Base-by-base conservation (phyloP, 2,329 filamentous ascomycete species). In the Volutella citrinella region DNA sequence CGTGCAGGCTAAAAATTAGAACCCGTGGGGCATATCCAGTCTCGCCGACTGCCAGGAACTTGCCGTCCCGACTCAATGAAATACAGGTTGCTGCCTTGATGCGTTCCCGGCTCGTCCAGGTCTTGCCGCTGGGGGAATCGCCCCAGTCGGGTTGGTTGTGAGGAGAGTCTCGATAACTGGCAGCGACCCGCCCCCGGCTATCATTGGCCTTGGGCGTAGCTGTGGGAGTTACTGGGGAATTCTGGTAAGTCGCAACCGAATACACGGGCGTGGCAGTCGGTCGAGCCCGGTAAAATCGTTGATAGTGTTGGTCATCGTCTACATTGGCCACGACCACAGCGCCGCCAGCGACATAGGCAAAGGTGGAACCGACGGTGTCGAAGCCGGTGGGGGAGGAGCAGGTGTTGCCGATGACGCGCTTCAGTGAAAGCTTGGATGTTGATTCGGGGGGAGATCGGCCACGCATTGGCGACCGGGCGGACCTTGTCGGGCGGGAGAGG, bases 21-120 rank as follows among this genome's bases (percentile, higher is more conserved):
- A 98, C 88, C 33, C 93, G 78, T 6, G 93, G 93, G 33, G 84
- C 86, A 61, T 97, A 96, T 15, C 93, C 93, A 5, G 90, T 95
- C 75, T 98, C 93, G 52, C 93, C 93, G 4, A 97, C 85, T 8
- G 91, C 93, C 32, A 98, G 70, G 56, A 85, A 94, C 50, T 79
- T 84, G 19, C 87, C 90, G 63, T 96, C 89, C 2, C 82, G 80
- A 56, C 89, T 96, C 46, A 98, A 74, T 15, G 88, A 84, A 17
- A 98, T 76, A 54, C 90, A 95, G 6, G 90, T 95, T 3, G 90
- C 88, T 13, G 93, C 87, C 65, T 97, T 97, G 57, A 97, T 90
- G 47, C 89, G 80, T 61, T 97, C 93, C 46, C 87, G 80, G 35
- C 87, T 93, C 3, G 87, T 89, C 83, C 87, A 91, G 10, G 84